Evolutionary conservation across 2,329 filamentous ascomycete species (phyloP).

Genomic region (Fusarium verticillioides): DNA sequence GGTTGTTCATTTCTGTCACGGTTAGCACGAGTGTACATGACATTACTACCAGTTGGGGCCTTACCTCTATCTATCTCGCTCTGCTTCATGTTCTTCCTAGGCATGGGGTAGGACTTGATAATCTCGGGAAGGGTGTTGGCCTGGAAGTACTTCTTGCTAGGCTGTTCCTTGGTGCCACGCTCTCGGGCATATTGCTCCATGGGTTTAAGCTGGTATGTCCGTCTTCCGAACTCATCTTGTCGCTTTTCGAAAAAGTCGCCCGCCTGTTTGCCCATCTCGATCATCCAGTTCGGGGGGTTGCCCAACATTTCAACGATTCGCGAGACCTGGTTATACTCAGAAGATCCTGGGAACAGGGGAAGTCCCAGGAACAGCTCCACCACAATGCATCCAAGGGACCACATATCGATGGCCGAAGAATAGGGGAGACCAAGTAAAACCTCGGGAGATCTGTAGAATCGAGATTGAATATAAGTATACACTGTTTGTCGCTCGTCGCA

Average conservation of each 20-base stretch:
- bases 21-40: slow-evolving; percentile 15
- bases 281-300: slow-evolving; percentile 97
- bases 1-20: slow-evolving; percentile 92
- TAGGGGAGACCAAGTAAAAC: slow-evolving; percentile 96
- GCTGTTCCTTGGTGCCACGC: slow-evolving; percentile 96
- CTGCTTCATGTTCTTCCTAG: slow-evolving; percentile 99
- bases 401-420: slow-evolving; percentile 99
- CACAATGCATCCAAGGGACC: slow-evolving; percentile 98
- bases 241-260: slow-evolving; percentile 97
- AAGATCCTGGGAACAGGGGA: slow-evolving; percentile 94
- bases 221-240: slow-evolving; percentile 89
- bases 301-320: slow-evolving; percentile 98
- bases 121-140: slow-evolving; percentile 95
- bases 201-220: slow-evolving; percentile 91
- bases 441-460: slow-evolving; percentile 97
- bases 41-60: background rate
- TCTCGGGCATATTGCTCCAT: slow-evolving; percentile 99
- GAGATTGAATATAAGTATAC: slow-evolving; percentile 98
- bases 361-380: slow-evolving; percentile 96
- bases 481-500: slow-evolving; percentile 98
- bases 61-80: slow-evolving; percentile 94
- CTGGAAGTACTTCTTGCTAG: slow-evolving; percentile 99
- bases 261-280: slow-evolving; percentile 98
- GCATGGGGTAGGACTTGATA: slow-evolving; percentile 98
- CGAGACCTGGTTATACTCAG: slow-evolving; percentile 98